These are phyloP conservation scores for Backusella tuberculispora DNA, from an alignment of 192 early-diverging fungal genomes.

Conservation along the genomic window DNA sequence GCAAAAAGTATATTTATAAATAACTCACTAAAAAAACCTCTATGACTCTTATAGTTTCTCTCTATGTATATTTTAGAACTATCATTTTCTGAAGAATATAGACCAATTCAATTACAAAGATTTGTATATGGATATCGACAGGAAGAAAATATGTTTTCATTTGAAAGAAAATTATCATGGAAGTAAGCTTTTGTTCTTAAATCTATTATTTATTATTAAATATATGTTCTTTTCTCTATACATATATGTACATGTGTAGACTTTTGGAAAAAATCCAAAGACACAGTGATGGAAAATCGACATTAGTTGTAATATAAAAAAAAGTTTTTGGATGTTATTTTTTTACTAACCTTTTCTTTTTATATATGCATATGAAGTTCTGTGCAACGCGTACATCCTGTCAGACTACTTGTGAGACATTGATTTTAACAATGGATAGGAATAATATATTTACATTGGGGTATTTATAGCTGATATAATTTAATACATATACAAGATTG, in stretches of 20 bases:
- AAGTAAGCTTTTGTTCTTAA: constrained; percentile 31
- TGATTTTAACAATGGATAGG: constrained; percentile 37
- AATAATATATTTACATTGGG: constrained; percentile 11
- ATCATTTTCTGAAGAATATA: constrained; percentile 69
- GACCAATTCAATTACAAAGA: constrained; percentile 62
- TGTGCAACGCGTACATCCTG: constrained; percentile 46
- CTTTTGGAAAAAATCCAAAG: constrained; percentile 42
- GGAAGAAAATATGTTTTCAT: constrained; percentile 49
- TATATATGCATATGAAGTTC: constrained; percentile 26
- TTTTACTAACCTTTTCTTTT: neutral
- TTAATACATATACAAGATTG: neutral
- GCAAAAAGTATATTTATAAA: constrained; percentile 23
- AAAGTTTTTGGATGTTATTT: neutral
- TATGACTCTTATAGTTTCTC: neutral
- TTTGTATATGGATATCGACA: constrained; percentile 53
- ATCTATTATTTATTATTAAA: neutral
- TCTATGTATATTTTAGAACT: constrained; percentile 19
- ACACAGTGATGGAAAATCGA: constrained; percentile 36
- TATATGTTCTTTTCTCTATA: neutral
- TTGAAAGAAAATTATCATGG: constrained; percentile 62
- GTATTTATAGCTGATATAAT: neutral
- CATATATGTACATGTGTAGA: constrained; percentile 30
- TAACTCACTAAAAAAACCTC: no score
- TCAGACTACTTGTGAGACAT: constrained; percentile 38
- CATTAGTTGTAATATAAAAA: constrained; percentile 37